A percentile compares a stretch with the other conserved stretches of the same genome.
Evolutionary conservation across 2,329 filamentous ascomycete genomes (phyloP).

Genomic region (Botrytis aclada): DNA sequence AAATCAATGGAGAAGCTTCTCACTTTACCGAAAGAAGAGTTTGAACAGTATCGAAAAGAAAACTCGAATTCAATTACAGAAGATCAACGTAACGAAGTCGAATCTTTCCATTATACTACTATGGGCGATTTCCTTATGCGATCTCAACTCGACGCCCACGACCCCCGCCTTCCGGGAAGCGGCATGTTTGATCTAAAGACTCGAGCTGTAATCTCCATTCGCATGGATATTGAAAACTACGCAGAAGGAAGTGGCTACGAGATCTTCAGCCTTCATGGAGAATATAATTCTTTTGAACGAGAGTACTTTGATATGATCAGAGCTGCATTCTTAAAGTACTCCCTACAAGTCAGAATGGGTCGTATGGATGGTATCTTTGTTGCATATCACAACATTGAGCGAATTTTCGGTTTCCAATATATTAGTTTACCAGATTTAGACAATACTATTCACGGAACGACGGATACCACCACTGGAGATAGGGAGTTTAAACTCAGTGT

Average conservation of each 20-base stretch:
- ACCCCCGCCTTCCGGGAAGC: conserved; percentile 79
- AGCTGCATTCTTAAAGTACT: conserved; percentile 93
- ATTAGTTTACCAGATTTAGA: conserved; percentile 86
- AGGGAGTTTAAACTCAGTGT: conserved; percentile 83
- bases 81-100: conserved; percentile 67
- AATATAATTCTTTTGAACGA: conserved; percentile 88
- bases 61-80: conserved; percentile 67
- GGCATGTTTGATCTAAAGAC: conserved; percentile 98
- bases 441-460: conserved; percentile 76
- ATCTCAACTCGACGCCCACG: conserved; percentile 89
- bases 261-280: conserved; percentile 70
- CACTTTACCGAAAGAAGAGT: conserved; percentile 77
- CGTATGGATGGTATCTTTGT: conserved; percentile 99
- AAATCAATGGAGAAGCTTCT: conserved; percentile 96
- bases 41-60: conserved; percentile 74
- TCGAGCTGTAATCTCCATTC: conserved; percentile 83
- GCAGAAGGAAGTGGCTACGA: conserved; percentile 82
- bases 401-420: conserved; percentile 98
- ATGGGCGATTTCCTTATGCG: conserved; percentile 88
- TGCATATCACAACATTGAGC: conserved; percentile 89
- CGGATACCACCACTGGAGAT: conserved; percentile 66
- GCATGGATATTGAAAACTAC: conserved; percentile 75
- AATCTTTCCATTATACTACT: conserved; percentile 84
- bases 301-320: conserved; percentile 98
- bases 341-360: conserved; percentile 92